phyloP scores from a whole-genome alignment of 2,329 filamentous ascomycete genomes.

The Cladorrhinum sp. region DNA sequence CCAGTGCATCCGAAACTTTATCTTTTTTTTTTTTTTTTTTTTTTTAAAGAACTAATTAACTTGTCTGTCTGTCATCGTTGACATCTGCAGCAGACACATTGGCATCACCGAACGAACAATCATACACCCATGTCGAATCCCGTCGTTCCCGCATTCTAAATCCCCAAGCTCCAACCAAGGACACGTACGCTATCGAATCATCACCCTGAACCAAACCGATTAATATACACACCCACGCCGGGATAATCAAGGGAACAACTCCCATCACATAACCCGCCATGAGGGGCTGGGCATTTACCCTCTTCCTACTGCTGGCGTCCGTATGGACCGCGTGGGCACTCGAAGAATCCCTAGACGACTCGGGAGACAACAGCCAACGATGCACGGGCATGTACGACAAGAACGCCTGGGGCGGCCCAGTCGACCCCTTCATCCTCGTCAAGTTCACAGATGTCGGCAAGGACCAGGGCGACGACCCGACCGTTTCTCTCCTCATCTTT shows the following conservation, averaged over 20 bases:
- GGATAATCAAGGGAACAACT: background rate
- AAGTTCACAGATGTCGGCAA: constrained; percentile 59
- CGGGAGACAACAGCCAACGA: constrained; percentile 73
- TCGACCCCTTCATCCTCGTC: constrained; percentile 85
- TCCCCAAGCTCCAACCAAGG: background rate
- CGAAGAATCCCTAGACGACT: constrained; percentile 64
- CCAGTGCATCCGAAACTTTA: background rate
- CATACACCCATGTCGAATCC: background rate
- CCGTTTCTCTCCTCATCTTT: constrained; percentile 84
- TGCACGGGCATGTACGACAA: constrained; percentile 93
- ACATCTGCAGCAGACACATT: background rate
- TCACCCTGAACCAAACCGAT: constrained; percentile 7
- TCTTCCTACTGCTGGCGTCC: constrained; percentile 53
- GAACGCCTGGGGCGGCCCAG: constrained; percentile 79
- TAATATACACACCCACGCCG: background rate
- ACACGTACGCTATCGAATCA: constrained; percentile 7
- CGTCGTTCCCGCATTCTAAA: background rate
- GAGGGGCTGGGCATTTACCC: constrained; percentile 51
- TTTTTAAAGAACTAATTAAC: too few species aligned
- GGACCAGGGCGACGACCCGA: constrained; percentile 63
- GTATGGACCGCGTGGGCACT: constrained; percentile 52
- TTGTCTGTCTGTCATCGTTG: background rate
- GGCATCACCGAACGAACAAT: background rate
- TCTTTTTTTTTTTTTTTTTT: too few species aligned
- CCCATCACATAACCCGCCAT: constrained; percentile 36